Evolutionary conservation across 148 eudicot genomes (phyloP).

Genomic region (Selenicereus undatus): DNA sequence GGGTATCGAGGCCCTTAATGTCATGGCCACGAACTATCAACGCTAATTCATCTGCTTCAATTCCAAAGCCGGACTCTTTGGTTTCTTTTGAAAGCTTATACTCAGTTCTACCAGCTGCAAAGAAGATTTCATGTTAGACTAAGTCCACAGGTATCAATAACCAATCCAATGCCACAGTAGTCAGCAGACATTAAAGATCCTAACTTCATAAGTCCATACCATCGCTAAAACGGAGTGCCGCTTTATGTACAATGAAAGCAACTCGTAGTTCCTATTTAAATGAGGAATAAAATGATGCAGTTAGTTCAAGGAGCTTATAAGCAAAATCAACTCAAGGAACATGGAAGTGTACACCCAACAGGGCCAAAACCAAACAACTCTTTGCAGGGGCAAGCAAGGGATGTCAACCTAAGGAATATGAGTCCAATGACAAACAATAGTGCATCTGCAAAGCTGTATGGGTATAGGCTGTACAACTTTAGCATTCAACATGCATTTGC

Average conservation of each 20-base stretch:
- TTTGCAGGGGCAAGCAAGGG: neutral
- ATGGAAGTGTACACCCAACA: neutral
- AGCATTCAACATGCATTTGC: too few species aligned
- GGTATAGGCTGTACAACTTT: neutral
- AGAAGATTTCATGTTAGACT: slow-evolving; percentile 11
- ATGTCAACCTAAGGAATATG: neutral
- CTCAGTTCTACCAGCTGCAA: slow-evolving; percentile 46
- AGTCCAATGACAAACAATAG: neutral
- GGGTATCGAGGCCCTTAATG: slow-evolving; percentile 37
- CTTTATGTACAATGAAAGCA: slow-evolving; percentile 50
- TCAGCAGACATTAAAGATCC: neutral
- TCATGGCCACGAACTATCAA: slow-evolving; percentile 60
- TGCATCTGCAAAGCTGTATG: neutral
- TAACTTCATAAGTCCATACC: slow-evolving; percentile 36
- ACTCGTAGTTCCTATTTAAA: slow-evolving; percentile 70
- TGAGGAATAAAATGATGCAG: neutral
- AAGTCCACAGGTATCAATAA: neutral
- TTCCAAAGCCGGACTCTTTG: slow-evolving; percentile 49
- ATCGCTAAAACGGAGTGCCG: slow-evolving; percentile 66
- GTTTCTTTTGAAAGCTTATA: slow-evolving; percentile 57
- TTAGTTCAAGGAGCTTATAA: neutral
- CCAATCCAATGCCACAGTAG: neutral
- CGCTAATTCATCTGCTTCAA: slow-evolving; percentile 78
- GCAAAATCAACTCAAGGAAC: neutral
- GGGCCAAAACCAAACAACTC: too few species aligned